Percentiles rank a stretch among this genome's conserved stretches.
Evolutionary conservation across 2,329 filamentous ascomycete genomes (phyloP).

Genomic region (Rosellinia necatrix): DNA sequence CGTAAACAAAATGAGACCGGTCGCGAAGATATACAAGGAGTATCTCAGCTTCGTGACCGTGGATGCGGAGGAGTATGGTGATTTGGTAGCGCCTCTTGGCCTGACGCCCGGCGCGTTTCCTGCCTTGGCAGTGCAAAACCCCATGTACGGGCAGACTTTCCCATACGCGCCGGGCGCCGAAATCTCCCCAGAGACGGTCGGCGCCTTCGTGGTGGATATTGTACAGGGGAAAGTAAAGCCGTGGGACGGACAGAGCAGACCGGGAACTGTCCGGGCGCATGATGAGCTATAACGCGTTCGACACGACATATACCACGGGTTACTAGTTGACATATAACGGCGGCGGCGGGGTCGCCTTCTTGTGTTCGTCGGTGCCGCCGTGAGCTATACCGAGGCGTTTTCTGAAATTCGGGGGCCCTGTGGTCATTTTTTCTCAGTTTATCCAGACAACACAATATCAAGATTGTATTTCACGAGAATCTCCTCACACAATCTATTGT

Average conservation of each 20-base stretch:
- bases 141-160: slow-evolving; percentile 50
- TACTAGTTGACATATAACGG: neutral
- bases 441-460: no score
- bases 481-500: no score
- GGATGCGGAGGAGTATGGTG: slow-evolving; percentile 50
- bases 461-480: no score
- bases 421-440: no score
- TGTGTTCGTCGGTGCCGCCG: no score
- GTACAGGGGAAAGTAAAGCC: slow-evolving; percentile 48
- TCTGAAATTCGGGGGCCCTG: neutral
- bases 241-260: slow-evolving; percentile 41
- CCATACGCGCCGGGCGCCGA: slow-evolving; percentile 40
- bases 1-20: slow-evolving; percentile 42
- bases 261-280: slow-evolving; percentile 19
- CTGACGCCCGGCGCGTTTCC: slow-evolving; percentile 37
- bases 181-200: slow-evolving; percentile 44
- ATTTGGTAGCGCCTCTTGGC: slow-evolving; percentile 49
- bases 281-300: slow-evolving; percentile 33
- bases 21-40: slow-evolving; percentile 52
- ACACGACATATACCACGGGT: neutral
- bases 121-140: slow-evolving; percentile 51
- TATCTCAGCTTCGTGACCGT: slow-evolving; percentile 55
- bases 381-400: neutral
- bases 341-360: neutral
- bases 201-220: slow-evolving; percentile 51